phyloP scores from a whole-genome alignment of 371 early-diverging fungal genomes.

The Encephalitozoon intestinalis region DNA sequence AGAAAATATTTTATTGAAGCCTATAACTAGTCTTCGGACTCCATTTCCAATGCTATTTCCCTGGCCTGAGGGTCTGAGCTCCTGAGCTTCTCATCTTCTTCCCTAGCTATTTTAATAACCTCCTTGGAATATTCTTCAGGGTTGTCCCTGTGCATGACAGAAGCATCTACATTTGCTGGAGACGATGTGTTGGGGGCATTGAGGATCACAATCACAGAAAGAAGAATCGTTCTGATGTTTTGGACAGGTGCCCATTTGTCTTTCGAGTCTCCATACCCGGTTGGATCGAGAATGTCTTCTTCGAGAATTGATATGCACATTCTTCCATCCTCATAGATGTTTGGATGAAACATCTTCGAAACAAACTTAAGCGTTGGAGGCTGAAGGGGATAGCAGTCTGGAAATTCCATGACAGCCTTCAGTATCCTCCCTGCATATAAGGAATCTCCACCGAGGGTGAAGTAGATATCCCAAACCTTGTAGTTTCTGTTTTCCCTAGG shows the following conservation, averaged over 20 bases:
- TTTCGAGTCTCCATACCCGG: constrained; percentile 64
- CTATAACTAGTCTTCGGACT: not conserved
- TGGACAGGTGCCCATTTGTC: constrained; percentile 75
- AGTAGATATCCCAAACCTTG: constrained; percentile 54
- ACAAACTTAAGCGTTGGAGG: constrained; percentile 75
- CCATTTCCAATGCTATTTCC: not conserved
- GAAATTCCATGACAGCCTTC: constrained; percentile 62
- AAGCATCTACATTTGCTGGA: constrained; percentile 92
- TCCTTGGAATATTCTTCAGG: constrained; percentile 52
- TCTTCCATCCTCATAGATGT: constrained; percentile 78
- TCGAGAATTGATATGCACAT: constrained; percentile 97
- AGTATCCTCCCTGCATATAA: constrained; percentile 65
- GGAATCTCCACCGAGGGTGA: constrained; percentile 61
- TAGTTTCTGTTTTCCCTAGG: constrained; percentile 12
- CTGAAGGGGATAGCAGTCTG: constrained; percentile 66
- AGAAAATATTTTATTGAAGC: constrained; percentile 6
- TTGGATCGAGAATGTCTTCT: constrained; percentile 63
- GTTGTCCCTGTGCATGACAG: constrained; percentile 58
- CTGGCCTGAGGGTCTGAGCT: constrained; percentile 7
- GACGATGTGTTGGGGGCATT: constrained; percentile 91
- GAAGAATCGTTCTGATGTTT: constrained; percentile 83
- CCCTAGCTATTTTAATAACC: constrained; percentile 35
- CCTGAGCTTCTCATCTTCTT: constrained; percentile 18
- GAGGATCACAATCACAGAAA: constrained; percentile 82
- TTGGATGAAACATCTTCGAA: constrained; percentile 70